Conservation (phyloP, 2,329 filamentous ascomycete genomes). For the Colletotrichum sp. region DNA sequence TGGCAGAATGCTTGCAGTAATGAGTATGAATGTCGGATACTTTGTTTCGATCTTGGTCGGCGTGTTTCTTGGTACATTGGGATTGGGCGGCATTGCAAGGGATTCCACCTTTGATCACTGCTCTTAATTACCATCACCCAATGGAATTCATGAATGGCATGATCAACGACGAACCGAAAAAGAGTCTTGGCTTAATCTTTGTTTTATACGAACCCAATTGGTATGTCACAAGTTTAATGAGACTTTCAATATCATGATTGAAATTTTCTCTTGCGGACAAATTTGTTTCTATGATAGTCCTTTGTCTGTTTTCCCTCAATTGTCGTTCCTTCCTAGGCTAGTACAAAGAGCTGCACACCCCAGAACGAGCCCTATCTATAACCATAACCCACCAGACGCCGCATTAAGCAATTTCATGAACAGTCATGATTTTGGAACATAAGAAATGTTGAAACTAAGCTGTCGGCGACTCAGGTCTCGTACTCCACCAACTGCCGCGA, state of each 20-base stretch:
- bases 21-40: slow-evolving; percentile 80
- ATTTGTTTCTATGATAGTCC: not conserved
- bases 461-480: not conserved
- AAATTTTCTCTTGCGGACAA: not conserved
- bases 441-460: not conserved
- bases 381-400: not conserved
- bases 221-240: not conserved
- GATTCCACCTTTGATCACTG: slow-evolving; percentile 13
- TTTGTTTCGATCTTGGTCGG: slow-evolving; percentile 74
- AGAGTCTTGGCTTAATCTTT: not conserved
- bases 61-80: slow-evolving; percentile 77
- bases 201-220: not conserved
- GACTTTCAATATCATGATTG: not conserved
- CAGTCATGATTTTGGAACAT: not conserved
- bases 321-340: not conserved
- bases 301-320: not conserved
- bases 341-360: not conserved
- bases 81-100: slow-evolving; percentile 53
- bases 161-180: not conserved
- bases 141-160: not conserved
- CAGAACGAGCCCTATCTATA: not conserved
- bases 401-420: not conserved
- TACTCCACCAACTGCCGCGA: not conserved
- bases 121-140: not conserved
- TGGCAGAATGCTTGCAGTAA: slow-evolving; percentile 79